These are phyloP conservation scores for Acacia acuminata DNA, from an alignment of 306 rosid species.

Conservation along the genomic window DNA sequence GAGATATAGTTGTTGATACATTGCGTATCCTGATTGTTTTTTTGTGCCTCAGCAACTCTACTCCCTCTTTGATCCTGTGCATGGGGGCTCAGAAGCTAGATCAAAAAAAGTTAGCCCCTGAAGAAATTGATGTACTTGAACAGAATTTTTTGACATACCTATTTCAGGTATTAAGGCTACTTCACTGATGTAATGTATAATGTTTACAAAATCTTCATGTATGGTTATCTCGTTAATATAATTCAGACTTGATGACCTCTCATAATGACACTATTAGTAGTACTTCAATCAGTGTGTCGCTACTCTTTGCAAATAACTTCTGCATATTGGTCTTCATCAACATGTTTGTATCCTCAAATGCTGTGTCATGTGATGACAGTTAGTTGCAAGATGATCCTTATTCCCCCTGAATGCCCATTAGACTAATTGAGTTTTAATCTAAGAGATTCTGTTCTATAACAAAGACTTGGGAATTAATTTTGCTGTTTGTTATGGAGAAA, in stretches of 20 bases:
- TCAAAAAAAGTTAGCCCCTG: slow-evolving; percentile 51
- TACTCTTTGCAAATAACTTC: neutral
- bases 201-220: neutral
- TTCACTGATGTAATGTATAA: neutral
- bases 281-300: neutral
- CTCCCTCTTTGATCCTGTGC: slow-evolving; percentile 80
- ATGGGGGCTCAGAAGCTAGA: slow-evolving; percentile 72
- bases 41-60: slow-evolving; percentile 73
- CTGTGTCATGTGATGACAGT: neutral
- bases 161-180: slow-evolving; percentile 61
- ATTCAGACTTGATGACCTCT: neutral
- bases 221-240: neutral
- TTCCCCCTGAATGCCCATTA: neutral
- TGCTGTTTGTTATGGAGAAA: neutral
- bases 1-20: slow-evolving; percentile 6
- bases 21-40: neutral
- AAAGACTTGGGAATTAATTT: neutral
- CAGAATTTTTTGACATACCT: slow-evolving; percentile 73
- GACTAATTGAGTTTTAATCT: neutral
- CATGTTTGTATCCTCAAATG: neutral
- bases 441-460: neutral
- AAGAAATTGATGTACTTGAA: slow-evolving; percentile 70
- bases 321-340: neutral
- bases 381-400: neutral
- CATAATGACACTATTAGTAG: neutral